Percentiles rank a stretch among this genome's conserved stretches.
Evolutionary conservation across 768 basidiomycete species (phyloP).

Genomic region (Rhizopogon salebrosus): DNA sequence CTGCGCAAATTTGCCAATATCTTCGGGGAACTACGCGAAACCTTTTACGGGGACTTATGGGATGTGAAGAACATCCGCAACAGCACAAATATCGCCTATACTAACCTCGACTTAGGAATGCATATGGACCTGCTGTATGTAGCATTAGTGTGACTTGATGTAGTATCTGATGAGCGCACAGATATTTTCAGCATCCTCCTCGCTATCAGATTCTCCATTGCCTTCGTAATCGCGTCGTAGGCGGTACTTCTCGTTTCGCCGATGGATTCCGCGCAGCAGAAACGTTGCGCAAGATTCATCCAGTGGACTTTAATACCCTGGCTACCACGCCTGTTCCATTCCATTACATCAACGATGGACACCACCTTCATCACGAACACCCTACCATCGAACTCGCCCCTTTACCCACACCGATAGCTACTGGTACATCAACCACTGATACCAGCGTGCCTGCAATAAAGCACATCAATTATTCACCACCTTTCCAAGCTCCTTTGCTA

Average conservation of each 20-base stretch:
- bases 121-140: conserved; percentile 92
- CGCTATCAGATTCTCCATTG: conserved; percentile 92
- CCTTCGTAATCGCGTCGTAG: conserved; percentile 75
- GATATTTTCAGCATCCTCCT: conserved; percentile 89
- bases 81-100: conserved; percentile 92
- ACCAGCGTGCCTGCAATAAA: conserved; percentile 32
- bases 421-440: neutral
- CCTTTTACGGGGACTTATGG: conserved; percentile 90
- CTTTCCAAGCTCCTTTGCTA: conserved; percentile 83
- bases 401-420: conserved; percentile 10
- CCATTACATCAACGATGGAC: conserved; percentile 88
- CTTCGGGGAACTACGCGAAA: conserved; percentile 76
- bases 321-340: conserved; percentile 67
- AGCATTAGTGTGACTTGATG: neutral
- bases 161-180: conserved; percentile 24
- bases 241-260: conserved; percentile 83
- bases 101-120: conserved; percentile 78
- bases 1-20: conserved; percentile 55
- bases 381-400: conserved; percentile 64
- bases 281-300: conserved; percentile 40
- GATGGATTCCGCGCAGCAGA: conserved; percentile 70
- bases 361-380: conserved; percentile 71
- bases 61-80: conserved; percentile 73
- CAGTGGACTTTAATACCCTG: conserved; percentile 55
- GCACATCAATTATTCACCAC: conserved; percentile 88